These are phyloP conservation scores for Myxozyma monticola DNA, from an alignment of 805 yeast genomes.

Conservation along the genomic window DNA sequence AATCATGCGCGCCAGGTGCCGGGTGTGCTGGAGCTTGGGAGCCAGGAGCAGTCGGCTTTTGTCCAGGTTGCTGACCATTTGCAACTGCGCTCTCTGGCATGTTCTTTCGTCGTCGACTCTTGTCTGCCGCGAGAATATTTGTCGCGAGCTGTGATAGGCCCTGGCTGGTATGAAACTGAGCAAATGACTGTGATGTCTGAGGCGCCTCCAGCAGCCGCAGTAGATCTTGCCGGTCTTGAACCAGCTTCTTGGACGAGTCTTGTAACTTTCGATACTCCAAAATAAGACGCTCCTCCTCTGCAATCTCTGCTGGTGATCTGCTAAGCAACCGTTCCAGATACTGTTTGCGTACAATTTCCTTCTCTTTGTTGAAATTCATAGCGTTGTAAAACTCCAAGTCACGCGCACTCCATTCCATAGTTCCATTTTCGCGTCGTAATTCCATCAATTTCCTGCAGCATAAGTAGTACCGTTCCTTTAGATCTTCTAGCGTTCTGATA, in stretches of 20 bases:
- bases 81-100: slow-evolving; percentile 37
- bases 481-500: slow-evolving; percentile 65
- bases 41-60: slow-evolving; percentile 1
- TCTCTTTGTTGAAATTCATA: slow-evolving; percentile 65
- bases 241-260: slow-evolving; percentile 84
- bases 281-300: slow-evolving; percentile 93
- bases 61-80: slow-evolving; percentile 12
- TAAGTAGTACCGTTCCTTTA: slow-evolving; percentile 77
- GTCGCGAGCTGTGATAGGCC: slow-evolving; percentile 86
- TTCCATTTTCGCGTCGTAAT: slow-evolving; percentile 44
- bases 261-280: slow-evolving; percentile 92
- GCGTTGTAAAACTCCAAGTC: slow-evolving; percentile 61
- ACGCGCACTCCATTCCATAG: slow-evolving; percentile 42
- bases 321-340: slow-evolving; percentile 74
- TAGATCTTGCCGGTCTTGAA: slow-evolving; percentile 76
- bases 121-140: slow-evolving; percentile 68
- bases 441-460: slow-evolving; percentile 61
- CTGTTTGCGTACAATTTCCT: slow-evolving; percentile 76
- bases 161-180: slow-evolving; percentile 77
- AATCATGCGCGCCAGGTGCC: not conserved
- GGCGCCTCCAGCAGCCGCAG: slow-evolving; percentile 85
- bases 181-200: slow-evolving; percentile 69
- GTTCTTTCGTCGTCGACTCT: slow-evolving; percentile 47
- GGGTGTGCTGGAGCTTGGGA: not conserved
- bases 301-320: slow-evolving; percentile 93